Evolutionary conservation across 2,329 filamentous ascomycete genomes (phyloP), one percentile per base, ranked within the genome.

Genomic region (Alternaria sp.): DNA sequence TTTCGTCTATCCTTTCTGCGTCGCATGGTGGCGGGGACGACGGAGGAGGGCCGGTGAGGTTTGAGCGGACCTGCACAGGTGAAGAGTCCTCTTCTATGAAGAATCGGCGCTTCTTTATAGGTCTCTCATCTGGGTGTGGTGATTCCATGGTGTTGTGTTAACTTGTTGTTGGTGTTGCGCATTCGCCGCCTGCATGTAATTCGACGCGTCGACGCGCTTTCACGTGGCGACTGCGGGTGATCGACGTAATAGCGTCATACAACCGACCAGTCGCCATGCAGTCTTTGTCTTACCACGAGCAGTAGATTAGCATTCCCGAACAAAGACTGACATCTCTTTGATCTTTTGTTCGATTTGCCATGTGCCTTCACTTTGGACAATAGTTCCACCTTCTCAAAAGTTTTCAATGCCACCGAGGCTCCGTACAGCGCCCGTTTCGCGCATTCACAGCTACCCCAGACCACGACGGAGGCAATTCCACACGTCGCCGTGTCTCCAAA

Each of bases 21-120:
- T 21, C 24, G 14, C 44, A 57, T 56, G 70, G 73, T 54, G 75
- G 69, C 54, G 74, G 67, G 36, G 74, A 69, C 21, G 71, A 71
- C 17, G 71, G 68, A 21, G 74, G 73, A 3, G 74, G 63, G 44
- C 74, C 69, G 24, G 62, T 56, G 9, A 54, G 62, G 29, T 64
- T 57, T 10, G 69, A 56, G 8, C 57, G 54, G 2, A 62, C 42
- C 11, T 66, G 65, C 5, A 53, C 51, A 8, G 73, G 69, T 9
- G 78, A 77, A 10, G 78, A 75, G 28, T 84, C 81, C 40, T 87
- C 84, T 42, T 87, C 84, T 14, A 82, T 79, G 65, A 89, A 89
- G 76, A 88, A 88, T 28, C 86, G 83, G 60, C 85, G 81, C 75
- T 87, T 88, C 76, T 89, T 89, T 24, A 77, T 74, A 4, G 86